Evolutionary conservation across 1,284 basidiomycete species (phyloP).

Genomic region (Trametes versicolor): DNA sequence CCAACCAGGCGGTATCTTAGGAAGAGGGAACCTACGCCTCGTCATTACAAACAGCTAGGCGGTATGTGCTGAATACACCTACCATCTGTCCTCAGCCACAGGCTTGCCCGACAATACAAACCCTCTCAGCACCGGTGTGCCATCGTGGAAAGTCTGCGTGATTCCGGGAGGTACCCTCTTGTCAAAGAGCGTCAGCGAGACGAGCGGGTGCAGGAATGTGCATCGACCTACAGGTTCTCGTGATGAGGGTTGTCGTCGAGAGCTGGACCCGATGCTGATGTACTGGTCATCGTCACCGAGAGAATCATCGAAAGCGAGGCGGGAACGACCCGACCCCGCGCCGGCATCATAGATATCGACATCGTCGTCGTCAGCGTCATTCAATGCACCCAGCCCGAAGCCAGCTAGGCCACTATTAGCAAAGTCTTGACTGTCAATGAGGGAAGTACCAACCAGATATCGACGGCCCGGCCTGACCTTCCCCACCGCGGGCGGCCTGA

Average conservation of each 20-base stretch:
- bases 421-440: slow-evolving; percentile 12
- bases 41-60: slow-evolving; percentile 20
- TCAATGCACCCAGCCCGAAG: slow-evolving; percentile 87
- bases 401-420: slow-evolving; percentile 59
- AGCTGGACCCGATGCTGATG: slow-evolving; percentile 39
- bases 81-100: slow-evolving; percentile 81
- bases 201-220: not conserved
- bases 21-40: slow-evolving; percentile 77
- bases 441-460: slow-evolving; percentile 60
- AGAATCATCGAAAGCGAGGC: slow-evolving; percentile 76
- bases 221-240: slow-evolving; percentile 36
- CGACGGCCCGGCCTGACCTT: slow-evolving; percentile 55
- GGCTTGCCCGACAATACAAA: slow-evolving; percentile 79
- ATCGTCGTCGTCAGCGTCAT: slow-evolving; percentile 91
- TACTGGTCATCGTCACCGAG: slow-evolving; percentile 68
- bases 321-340: slow-evolving; percentile 51
- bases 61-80: slow-evolving; percentile 38
- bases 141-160: slow-evolving; percentile 63
- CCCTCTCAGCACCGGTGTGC: slow-evolving; percentile 75
- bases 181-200: not conserved
- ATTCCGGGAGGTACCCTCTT: slow-evolving; percentile 32
- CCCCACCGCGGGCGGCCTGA: slow-evolving; percentile 39
- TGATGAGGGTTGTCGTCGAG: slow-evolving; percentile 5
- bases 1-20: slow-evolving; percentile 87
- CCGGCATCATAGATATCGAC: slow-evolving; percentile 81